Evolutionary conservation across 2,329 filamentous ascomycete genomes (phyloP), one percentile per base, ranked within the genome.

Genomic region (Lithohypha guttulata): DNA sequence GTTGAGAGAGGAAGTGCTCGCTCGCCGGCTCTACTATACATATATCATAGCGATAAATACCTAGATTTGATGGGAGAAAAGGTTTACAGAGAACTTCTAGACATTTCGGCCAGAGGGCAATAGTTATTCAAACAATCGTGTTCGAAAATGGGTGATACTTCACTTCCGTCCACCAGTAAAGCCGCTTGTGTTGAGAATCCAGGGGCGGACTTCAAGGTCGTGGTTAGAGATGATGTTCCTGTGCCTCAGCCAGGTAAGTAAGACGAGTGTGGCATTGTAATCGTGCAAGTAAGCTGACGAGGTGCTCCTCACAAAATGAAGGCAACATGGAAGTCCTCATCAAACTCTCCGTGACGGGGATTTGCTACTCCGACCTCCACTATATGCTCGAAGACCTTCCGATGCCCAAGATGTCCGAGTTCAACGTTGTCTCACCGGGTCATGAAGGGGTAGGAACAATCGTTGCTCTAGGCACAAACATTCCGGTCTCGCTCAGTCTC

Each of bases 361-460:
- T 77, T 30, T 77, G 73, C 56, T 66, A 68, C 44, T 66, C 63
- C 13, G 73, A 77, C 48, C 55, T 77, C n/a, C 71, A 75, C 50
- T 68, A 69, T 52, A 73, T 75, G 66, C 40, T 45, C 10, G 30
- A 42, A 14, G 43, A 42, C 25, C 29, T 14, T 32, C 6, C 13
- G 2, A 14, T 35, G n/a, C 41, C 36, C 10, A 31, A 32, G 6
- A 47, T 47, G 45, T 40, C 34, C 4, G 25, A 40, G 2, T 37
- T 38, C 25, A 31, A 34, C 2, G 38, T 41, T 6, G 41, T 53
- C 9, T 55, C 64, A 2, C 53, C 64, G 0, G 65, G 66, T 3
- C 66, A 69, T 33, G 66, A 69, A 44, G 66, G 65, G 6, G 60
- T 66, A 1, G 66, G 66, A 1, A 53, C 51, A 8, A 53, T 67